Evolutionary conservation across 306 rosid species (phyloP), one percentile per base, ranked within the genome.

Genomic region (Citrullus colocynthis): DNA sequence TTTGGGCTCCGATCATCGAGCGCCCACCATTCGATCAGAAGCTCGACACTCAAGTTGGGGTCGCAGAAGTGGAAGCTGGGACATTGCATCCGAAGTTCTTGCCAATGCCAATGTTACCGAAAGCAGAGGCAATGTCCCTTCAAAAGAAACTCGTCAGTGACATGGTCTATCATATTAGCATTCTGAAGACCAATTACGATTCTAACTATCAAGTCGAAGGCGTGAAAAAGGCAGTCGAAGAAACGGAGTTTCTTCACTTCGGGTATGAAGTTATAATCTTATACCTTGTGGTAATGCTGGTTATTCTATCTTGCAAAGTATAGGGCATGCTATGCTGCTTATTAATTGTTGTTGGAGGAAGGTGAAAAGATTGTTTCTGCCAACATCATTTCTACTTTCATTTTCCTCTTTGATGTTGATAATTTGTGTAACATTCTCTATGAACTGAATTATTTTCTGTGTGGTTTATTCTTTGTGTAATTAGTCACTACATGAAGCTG

Each of bases 21-120:
- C 93, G 36, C 82, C 89, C 69, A 89, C 93, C n/a, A 93, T 91
- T 80, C 86, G 89, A 36, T 81, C 96, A 5, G 93, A 90, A 42
- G 85, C 86, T 28, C 85, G 97, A 45, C 96, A 86, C 85, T 86
- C 92, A 0, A 91, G 96, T 84, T 88, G 98, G 97, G 96, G 90
- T 81, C 86, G 90, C 84, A 86, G 90, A 78, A 87, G 90, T 81
- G 93, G 79, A 82, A 91, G 86, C 87, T 93, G 93, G 97, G 98
- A 93, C 56, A 90, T 93, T 2, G 88, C 93, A 0, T 87, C 84
- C 6, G 96, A 91, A 5, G 93, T 71, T 62, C 83, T 90, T 77
- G 90, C 85, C 51, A 87, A 84, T 69, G 86, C 90, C 14, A 84
- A 85, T 83, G 87, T 88, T 67, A 90, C 88, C 1, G 98, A 91